A percentile compares a stretch with the other conserved stretches of the same genome.
Evolutionary conservation across 2,329 filamentous ascomycete species (phyloP).

Genomic region (Leptosphaerulina australis): DNA sequence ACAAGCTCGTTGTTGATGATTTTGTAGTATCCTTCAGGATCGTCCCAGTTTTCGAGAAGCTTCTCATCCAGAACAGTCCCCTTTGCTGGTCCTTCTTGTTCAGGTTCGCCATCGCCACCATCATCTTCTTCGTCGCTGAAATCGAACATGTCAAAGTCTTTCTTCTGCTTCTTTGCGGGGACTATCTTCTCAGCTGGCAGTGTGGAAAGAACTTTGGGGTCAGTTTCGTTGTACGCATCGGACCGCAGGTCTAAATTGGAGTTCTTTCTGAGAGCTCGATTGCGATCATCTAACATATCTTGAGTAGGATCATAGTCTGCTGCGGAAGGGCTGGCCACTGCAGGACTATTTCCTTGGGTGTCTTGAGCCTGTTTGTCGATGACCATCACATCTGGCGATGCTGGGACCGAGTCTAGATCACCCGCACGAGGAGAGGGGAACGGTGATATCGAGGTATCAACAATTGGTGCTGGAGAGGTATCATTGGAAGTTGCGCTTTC

Average conservation of each 20-base stretch:
- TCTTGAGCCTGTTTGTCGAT: conserved; percentile 51
- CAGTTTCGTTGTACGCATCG: conserved; percentile 64
- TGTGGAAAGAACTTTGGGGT: conserved; percentile 60
- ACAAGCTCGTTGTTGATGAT: conserved; percentile 90
- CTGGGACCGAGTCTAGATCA: conserved; percentile 47
- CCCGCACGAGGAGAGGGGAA: conserved; percentile 48
- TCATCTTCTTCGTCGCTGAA: conserved; percentile 76
- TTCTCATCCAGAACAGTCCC: conserved; percentile 64
- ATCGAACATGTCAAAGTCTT: conserved; percentile 68
- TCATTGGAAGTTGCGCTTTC: conserved; percentile 61
- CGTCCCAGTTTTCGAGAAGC: conserved; percentile 90
- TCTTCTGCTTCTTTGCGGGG: conserved; percentile 51
- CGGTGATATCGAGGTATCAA: conserved; percentile 45
- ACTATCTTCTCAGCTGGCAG: conserved; percentile 50
- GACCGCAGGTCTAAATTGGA: conserved; percentile 48
- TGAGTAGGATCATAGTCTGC: conserved; percentile 89
- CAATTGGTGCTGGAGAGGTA: conserved; percentile 45
- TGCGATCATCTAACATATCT: conserved; percentile 85
- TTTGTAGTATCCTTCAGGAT: conserved; percentile 95
- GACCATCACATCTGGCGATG: conserved; percentile 48
- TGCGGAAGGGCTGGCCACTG: conserved; percentile 77
- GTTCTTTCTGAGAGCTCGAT: conserved; percentile 68
- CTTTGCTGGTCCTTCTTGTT: conserved; percentile 27
- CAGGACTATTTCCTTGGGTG: conserved; percentile 41
- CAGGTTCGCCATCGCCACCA: conserved; percentile 55